Conservation (phyloP, 805 yeast species). For the Wickerhamiella domercqiae region DNA sequence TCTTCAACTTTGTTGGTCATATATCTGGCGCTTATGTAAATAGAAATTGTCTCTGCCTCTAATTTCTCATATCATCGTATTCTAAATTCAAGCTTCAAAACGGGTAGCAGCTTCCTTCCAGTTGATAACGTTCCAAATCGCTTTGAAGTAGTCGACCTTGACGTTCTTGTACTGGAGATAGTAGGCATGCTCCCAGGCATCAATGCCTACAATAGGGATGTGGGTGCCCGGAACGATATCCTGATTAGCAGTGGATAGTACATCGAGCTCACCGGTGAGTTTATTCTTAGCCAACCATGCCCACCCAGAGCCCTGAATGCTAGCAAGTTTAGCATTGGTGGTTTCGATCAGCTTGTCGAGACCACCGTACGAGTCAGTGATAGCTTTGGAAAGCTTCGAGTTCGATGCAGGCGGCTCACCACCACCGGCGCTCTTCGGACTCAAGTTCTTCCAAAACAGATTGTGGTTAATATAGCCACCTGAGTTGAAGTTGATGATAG, state of each 20-base stretch:
- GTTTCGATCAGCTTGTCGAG: slow-evolving; percentile 48
- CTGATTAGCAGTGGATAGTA: slow-evolving; percentile 72
- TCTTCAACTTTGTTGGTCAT: no score
- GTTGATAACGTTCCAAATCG: slow-evolving; percentile 87
- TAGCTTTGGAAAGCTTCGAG: slow-evolving; percentile 43
- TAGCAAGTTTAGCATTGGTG: slow-evolving; percentile 62
- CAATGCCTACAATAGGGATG: slow-evolving; percentile 73
- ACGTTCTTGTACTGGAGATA: slow-evolving; percentile 86
- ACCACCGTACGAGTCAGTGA: slow-evolving; percentile 51
- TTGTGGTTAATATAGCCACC: slow-evolving; percentile 84
- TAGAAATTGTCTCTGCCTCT: no score
- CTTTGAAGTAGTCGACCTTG: slow-evolving; percentile 82
- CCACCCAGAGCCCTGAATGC: slow-evolving; percentile 94
- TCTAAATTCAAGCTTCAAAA: slow-evolving; percentile 11
- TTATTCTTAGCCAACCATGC: slow-evolving; percentile 76
- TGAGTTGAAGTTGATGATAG: slow-evolving; percentile 75
- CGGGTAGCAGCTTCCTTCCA: slow-evolving; percentile 83
- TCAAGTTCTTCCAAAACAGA: slow-evolving; percentile 75
- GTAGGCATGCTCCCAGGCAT: slow-evolving; percentile 96
- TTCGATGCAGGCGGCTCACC: slow-evolving; percentile 45
- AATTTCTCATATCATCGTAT: no score
- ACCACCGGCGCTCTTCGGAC: slow-evolving; percentile 63
- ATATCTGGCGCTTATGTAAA: no score
- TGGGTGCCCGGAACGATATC: slow-evolving; percentile 63
- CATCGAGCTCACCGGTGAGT: slow-evolving; percentile 53